A percentile compares a stretch with the other conserved stretches of the same genome.
Evolutionary conservation across 257 asterid genomes (phyloP).

Genomic region (Lavandula angustifolia): DNA sequence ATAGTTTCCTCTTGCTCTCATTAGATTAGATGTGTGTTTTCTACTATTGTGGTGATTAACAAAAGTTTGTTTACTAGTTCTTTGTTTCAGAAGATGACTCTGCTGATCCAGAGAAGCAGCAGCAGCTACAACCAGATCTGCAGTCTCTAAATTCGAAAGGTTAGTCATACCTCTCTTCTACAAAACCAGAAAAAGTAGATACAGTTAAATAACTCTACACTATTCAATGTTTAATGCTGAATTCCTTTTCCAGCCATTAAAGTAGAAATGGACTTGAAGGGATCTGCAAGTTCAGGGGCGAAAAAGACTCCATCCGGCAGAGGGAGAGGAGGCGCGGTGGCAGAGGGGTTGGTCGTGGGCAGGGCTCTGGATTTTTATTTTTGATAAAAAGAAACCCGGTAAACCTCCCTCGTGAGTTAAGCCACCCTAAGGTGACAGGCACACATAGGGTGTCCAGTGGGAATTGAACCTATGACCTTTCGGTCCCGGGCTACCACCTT

Average conservation of each 20-base stretch:
- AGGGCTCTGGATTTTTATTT: conserved; percentile 53
- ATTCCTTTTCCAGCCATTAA: conserved; percentile 47
- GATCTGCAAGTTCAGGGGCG: conserved; percentile 54
- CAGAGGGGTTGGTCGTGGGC: conserved; percentile 53
- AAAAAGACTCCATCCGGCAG: conserved; percentile 63
- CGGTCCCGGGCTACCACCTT: too few relatives aligned
- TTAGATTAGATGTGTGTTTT: background rate
- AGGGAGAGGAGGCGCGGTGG: conserved; percentile 49
- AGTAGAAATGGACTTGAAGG: conserved; percentile 79
- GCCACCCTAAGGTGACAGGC: too few relatives aligned
- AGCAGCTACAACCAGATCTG: conserved; percentile 69
- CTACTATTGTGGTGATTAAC: background rate
- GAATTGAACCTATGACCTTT: too few relatives aligned
- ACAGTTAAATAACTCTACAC: background rate
- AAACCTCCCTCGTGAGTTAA: too few relatives aligned
- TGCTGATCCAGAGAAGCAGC: conserved; percentile 46
- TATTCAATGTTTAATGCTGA: background rate
- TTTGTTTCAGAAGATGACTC: conserved; percentile 47
- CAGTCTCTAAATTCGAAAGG: conserved; percentile 71
- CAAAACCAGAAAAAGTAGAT: background rate
- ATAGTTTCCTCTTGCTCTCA: too few relatives aligned
- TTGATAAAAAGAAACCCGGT: too few relatives aligned
- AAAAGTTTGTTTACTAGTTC: conserved; percentile 19
- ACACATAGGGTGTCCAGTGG: too few relatives aligned
- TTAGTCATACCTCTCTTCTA: conserved; percentile 33